A percentile compares a stretch with the other conserved stretches of the same genome.
Conservation (phyloP, 768 basidiomycete genomes). For the Suillus bovinus region DNA sequence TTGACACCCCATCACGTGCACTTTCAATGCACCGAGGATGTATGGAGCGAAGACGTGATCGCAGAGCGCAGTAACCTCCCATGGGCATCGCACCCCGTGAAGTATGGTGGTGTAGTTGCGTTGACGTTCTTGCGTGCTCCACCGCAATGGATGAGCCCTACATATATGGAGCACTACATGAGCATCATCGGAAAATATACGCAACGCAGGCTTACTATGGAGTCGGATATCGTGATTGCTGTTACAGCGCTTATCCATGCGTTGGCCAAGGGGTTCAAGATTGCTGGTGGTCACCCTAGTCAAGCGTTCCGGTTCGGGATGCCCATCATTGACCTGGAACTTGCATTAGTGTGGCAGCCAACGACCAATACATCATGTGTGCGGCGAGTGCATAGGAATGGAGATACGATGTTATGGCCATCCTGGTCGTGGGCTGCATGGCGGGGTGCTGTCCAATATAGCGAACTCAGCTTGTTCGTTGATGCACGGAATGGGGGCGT, state of each 20-base stretch:
- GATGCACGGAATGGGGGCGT: not conserved
- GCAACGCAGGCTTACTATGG: not conserved
- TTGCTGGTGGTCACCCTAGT: not conserved
- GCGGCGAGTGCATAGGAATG: conserved; percentile 10
- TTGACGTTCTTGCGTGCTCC: not conserved
- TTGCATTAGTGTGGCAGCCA: conserved; percentile 25
- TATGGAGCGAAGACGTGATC: conserved; percentile 25
- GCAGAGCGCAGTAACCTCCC: conserved; percentile 15
- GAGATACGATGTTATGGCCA: conserved; percentile 13
- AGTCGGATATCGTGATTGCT: not conserved
- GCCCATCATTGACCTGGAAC: conserved; percentile 12
- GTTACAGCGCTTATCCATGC: not conserved
- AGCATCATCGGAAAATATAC: not conserved
- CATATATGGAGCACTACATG: not conserved
- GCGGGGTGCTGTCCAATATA: conserved; percentile 20
- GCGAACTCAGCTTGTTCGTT: not conserved
- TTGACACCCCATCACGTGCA: conserved; percentile 24
- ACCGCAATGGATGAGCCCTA: not conserved
- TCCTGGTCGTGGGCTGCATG: conserved; percentile 31
- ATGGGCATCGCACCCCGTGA: not conserved
- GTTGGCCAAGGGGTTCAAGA: not conserved
- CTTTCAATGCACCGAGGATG: conserved; percentile 22
- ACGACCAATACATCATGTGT: conserved; percentile 11
- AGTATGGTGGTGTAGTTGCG: too few relatives aligned
- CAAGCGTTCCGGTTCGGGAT: not conserved